Conservation (phyloP, 2,329 filamentous ascomycete species). For the Cladosporium colombiae region DNA sequence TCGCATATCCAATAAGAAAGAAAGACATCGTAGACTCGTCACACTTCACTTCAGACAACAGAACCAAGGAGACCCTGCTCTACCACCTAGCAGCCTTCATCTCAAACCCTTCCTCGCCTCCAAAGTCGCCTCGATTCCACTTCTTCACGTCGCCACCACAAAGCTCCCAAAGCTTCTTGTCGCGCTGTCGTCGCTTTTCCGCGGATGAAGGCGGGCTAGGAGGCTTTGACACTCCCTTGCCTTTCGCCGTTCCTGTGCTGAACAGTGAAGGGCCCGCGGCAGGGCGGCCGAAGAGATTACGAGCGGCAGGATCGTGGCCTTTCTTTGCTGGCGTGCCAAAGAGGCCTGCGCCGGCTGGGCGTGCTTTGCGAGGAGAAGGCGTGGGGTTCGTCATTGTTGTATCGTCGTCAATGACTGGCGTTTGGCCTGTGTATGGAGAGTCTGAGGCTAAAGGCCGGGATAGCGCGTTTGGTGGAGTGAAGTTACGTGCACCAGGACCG, state of each 20-base stretch:
- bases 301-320: neutral
- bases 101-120: conserved; percentile 29
- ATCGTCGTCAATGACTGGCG: neutral
- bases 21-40: neutral
- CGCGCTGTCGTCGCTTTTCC: conserved; percentile 25
- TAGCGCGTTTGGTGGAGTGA: conserved; percentile 31
- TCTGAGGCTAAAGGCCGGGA: conserved; percentile 30
- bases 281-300: conserved; percentile 9
- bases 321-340: conserved; percentile 23
- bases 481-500: conserved; percentile 23
- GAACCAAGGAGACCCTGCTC: neutral
- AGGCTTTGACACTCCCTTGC: conserved; percentile 11
- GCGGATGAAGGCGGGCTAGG: conserved; percentile 23
- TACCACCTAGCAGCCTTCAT: conserved; percentile 37
- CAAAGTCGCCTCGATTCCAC: conserved; percentile 41
- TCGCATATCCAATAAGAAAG: neutral
- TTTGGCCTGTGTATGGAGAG: conserved; percentile 25
- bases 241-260: neutral
- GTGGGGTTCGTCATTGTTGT: conserved; percentile 22
- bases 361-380: conserved; percentile 30
- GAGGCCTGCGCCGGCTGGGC: conserved; percentile 9
- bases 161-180: conserved; percentile 33
- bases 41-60: neutral
- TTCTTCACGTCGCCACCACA: conserved; percentile 36
- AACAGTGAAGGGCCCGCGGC: neutral